Percentiles rank a stretch among this genome's conserved stretches.
Evolutionary conservation across 2,329 filamentous ascomycete species (phyloP).

Genomic region (Phaeophleospora eucalypticola): DNA sequence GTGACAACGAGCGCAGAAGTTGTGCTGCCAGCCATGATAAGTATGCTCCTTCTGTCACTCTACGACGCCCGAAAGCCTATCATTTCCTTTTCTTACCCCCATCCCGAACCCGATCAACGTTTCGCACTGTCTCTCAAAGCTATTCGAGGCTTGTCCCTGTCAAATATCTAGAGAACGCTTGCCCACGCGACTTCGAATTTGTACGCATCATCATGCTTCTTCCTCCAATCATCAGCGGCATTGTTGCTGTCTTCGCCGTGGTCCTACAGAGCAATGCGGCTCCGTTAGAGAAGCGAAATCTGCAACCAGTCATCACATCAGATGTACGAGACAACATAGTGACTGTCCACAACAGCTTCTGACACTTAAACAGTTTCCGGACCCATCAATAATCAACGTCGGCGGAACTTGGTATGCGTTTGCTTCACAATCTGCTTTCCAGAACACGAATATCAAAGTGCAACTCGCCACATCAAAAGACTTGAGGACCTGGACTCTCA

Average conservation of each 20-base stretch:
- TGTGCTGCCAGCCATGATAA: background rate
- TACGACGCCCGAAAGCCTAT: background rate
- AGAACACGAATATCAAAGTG: slow-evolving; percentile 26
- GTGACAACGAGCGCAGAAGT: too few species aligned
- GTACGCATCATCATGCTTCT: too few species aligned
- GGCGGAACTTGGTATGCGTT: slow-evolving; percentile 36
- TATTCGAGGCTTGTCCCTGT: background rate
- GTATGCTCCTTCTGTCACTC: background rate
- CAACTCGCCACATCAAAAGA: slow-evolving; percentile 34
- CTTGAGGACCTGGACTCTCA: slow-evolving; percentile 30
- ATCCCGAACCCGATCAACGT: background rate
- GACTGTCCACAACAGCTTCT: background rate
- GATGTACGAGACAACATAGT: slow-evolving; percentile 6
- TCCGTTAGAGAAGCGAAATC: slow-evolving; percentile 7
- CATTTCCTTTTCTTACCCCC: background rate
- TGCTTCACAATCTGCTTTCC: slow-evolving; percentile 28
- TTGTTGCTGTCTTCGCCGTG: background rate
- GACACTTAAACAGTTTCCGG: slow-evolving; percentile 31
- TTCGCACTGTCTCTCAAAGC: background rate
- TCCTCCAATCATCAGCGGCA: background rate
- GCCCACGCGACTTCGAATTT: too few species aligned
- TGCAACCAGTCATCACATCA: slow-evolving; percentile 16
- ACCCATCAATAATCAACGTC: slow-evolving; percentile 33
- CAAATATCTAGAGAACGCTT: background rate
- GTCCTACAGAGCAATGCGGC: background rate